phyloP scores from a whole-genome alignment of 208 protist species.

The Wallacemonas rigidus region DNA sequence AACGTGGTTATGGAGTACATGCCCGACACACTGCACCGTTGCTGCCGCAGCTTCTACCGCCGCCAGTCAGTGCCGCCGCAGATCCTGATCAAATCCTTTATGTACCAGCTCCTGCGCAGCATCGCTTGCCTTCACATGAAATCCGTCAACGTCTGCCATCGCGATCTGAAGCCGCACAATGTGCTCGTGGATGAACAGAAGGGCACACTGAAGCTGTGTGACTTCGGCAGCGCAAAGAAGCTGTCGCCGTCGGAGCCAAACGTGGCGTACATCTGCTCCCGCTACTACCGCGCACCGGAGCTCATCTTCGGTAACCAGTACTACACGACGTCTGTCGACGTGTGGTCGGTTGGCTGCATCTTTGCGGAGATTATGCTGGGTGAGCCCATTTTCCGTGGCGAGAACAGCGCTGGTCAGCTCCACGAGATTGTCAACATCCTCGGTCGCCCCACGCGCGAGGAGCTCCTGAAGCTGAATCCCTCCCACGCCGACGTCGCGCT shows the following conservation, averaged over 20 bases:
- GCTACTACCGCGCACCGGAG: conserved; percentile 99
- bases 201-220: conserved; percentile 96
- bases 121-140: conserved; percentile 97
- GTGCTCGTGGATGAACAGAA: conserved; percentile 98
- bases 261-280: conserved; percentile 99
- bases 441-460: conserved; percentile 89
- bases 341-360: conserved; percentile 99
- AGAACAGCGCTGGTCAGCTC: conserved; percentile 98
- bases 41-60: conserved; percentile 94
- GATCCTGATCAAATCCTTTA: conserved; percentile 83
- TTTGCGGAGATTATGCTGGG: conserved; percentile 99
- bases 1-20: conserved; percentile 99
- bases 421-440: conserved; percentile 97
- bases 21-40: conserved; percentile 97
- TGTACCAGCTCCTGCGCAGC: conserved; percentile 89
- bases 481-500: conserved; percentile 49
- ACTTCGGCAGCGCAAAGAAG: conserved; percentile 99
- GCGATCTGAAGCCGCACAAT: conserved; percentile 99
- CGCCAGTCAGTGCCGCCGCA: conserved; percentile 67
- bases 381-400: conserved; percentile 99
- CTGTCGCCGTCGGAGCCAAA: conserved; percentile 97
- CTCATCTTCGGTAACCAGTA: conserved; percentile 98
- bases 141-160: conserved; percentile 93
- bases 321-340: conserved; percentile 99
- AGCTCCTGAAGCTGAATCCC: conserved; percentile 73